phyloP scores from a whole-genome alignment of 768 basidiomycete species.

The Suillus discolor region DNA sequence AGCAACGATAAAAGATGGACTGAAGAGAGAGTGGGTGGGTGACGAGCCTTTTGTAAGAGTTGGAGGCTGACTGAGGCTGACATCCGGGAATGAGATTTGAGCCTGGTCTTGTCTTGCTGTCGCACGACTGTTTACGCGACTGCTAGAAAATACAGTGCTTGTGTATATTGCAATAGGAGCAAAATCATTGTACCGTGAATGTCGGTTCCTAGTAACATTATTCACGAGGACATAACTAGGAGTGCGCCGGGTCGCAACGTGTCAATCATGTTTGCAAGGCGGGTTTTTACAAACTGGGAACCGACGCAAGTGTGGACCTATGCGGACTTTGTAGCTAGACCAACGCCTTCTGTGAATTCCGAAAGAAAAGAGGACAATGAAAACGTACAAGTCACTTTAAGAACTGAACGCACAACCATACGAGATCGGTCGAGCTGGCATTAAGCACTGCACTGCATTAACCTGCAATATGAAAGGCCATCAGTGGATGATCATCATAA shows the following conservation, averaged over 20 bases:
- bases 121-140: neutral
- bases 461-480: neutral
- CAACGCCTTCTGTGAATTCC: neutral
- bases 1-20: neutral
- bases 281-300: neutral
- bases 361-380: neutral
- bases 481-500: neutral
- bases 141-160: neutral
- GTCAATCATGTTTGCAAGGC: neutral
- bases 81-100: neutral
- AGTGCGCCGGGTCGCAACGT: neutral
- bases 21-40: neutral
- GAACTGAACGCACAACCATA: neutral
- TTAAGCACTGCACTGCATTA: neutral
- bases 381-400: neutral
- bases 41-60: neutral
- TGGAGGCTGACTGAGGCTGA: neutral
- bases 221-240: neutral
- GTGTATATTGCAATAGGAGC: neutral
- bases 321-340: neutral
- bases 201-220: neutral
- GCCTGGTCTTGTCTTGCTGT: neutral
- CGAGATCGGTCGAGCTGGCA: neutral
- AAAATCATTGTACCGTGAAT: neutral
- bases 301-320: neutral